Evolutionary conservation across 495 filamentous ascomycete species (phyloP).

Genomic region (Aspergillus heteromorphus): DNA sequence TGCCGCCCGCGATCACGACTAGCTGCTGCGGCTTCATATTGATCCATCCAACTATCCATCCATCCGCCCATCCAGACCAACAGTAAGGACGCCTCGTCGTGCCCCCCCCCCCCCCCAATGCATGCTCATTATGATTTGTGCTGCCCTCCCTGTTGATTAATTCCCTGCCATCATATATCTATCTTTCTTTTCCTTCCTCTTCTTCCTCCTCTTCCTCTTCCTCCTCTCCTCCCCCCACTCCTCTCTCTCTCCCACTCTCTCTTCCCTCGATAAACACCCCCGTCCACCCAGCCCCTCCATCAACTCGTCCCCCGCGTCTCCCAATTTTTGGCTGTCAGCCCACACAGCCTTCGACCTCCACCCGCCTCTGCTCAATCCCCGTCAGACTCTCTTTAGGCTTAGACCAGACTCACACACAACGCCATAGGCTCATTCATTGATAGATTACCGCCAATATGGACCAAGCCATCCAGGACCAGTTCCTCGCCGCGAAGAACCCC

Average conservation of each 20-base stretch:
- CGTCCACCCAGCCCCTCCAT: background rate
- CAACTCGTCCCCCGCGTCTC: background rate
- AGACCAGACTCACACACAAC: background rate
- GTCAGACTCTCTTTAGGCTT: background rate
- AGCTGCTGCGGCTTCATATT: no score
- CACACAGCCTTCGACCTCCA: background rate
- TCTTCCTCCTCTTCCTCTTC: background rate
- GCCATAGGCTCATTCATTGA: background rate
- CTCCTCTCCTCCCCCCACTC: background rate
- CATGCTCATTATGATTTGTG: background rate
- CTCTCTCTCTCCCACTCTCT: background rate
- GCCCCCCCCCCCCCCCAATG: background rate
- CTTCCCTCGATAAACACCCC: background rate
- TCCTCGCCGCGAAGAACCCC: constrained; percentile 6
- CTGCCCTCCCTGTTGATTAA: background rate
- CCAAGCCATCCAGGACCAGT: constrained; percentile 8
- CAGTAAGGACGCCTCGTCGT: background rate
- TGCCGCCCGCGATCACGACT: no score
- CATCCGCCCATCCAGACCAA: background rate
- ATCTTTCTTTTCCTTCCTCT: background rate
- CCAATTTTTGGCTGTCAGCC: background rate
- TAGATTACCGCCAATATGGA: constrained; percentile 12
- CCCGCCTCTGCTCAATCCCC: background rate
- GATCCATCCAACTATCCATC: no score
- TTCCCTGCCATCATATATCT: background rate